Base-by-base conservation (phyloP, 495 filamentous ascomycete genomes). In the Achaetomiella virescens region DNA sequence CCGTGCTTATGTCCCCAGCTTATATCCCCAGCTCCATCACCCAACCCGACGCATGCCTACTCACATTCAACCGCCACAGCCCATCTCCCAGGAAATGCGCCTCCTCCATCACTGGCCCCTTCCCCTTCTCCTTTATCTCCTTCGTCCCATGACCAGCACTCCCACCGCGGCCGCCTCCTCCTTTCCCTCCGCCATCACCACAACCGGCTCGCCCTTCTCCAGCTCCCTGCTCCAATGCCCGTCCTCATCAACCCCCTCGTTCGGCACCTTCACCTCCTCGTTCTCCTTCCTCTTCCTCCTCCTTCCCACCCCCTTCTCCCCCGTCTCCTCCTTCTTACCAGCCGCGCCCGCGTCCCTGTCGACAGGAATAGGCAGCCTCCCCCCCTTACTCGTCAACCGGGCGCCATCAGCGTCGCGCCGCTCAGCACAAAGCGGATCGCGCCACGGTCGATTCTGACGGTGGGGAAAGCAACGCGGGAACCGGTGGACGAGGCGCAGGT, bases 51-150 rank as follows among this genome's bases (percentile, higher is more conserved):
- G 6, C 18, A 8, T 12, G 17, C 35, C 12, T 1, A 35, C 59
- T 68, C 54, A 88, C 70, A 55, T 70, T 74, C 70, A 95, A 71
- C 73, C 75, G 85, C 93, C 93, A 98, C 59, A 98, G 70, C 51
- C 92, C 93, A 82, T 98, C 93, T 7, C 95, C 93, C 43, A 97
- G 67, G 78, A 84, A 97, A 83, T 97, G 92, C 48, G 87, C 88
- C 57, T 86, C 83, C 77, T 98, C 93, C 64, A 97, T 87, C 21
- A 88, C 93, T 33, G 90, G 85, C 1, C 91, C 95, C 75, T 95
- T 96, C 58, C 88, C 88, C 75, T 92, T 89, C 64, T 81, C 85
- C 81, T 89, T 96, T 61, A 95, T 88, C 71, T 97, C 90, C 78
- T 87, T 84, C 0, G 93, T 97, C 12, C 87, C 78, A 88, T 85